Evolutionary conservation across 2,329 filamentous ascomycete species (phyloP).

Genomic region (Talaromyces piceae): DNA sequence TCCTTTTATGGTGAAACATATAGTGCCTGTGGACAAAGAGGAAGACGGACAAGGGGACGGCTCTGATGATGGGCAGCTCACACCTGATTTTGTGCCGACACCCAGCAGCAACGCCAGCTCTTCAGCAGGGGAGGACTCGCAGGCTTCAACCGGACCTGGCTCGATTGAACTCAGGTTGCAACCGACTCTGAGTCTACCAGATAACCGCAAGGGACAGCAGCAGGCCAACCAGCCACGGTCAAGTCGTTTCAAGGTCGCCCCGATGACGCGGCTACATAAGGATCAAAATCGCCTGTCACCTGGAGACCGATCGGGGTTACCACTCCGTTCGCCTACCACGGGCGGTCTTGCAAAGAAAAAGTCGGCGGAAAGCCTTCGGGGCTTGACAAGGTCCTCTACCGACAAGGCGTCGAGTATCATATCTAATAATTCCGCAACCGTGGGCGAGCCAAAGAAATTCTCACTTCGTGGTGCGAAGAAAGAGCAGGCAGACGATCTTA

Average conservation of each 20-base stretch:
- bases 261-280: conserved; percentile 27
- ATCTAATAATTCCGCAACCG: conserved; percentile 20
- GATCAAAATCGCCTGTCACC: conserved; percentile 17
- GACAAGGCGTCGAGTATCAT: conserved; percentile 29
- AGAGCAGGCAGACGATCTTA: conserved; percentile 75
- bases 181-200: conserved; percentile 62
- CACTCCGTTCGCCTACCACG: conserved; percentile 15
- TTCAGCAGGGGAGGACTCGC: conserved; percentile 37
- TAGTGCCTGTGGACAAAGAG: conserved; percentile 38
- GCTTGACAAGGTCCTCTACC: conserved; percentile 27
- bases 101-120: conserved; percentile 33
- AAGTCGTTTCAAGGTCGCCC: conserved; percentile 24
- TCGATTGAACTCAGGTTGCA: conserved; percentile 75
- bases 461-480: conserved; percentile 45
- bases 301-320: conserved; percentile 12
- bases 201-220: conserved; percentile 28
- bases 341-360: conserved; percentile 29
- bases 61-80: conserved; percentile 44
- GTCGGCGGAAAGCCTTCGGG: conserved; percentile 35
- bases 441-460: conserved; percentile 41
- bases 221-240: conserved; percentile 22
- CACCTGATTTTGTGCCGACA: conserved; percentile 30
- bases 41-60: conserved; percentile 37
- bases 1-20: conserved; percentile 45
- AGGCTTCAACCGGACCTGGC: conserved; percentile 57